A percentile compares a stretch with the other conserved stretches of the same genome.
These are phyloP conservation scores for Hexamita inflata DNA, from an alignment of 208 protist genomes.

Conservation along the genomic window DNA sequence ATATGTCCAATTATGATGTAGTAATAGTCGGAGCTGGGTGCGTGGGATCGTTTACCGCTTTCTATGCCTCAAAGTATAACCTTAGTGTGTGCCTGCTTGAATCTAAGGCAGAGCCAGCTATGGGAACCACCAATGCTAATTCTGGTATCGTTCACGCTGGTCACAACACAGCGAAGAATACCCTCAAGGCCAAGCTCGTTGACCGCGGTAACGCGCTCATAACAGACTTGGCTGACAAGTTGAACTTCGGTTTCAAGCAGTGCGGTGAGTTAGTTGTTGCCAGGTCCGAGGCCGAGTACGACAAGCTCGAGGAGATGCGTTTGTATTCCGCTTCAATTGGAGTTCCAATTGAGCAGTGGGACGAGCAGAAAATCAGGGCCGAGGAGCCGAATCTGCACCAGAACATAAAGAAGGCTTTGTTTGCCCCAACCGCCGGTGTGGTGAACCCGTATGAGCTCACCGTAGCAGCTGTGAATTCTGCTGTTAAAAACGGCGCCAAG, in stretches of 20 bases:
- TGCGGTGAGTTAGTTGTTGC: slow-evolving; percentile 34
- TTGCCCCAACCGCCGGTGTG: slow-evolving; percentile 5
- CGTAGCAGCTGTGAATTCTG: background rate
- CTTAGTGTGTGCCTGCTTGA: slow-evolving; percentile 26
- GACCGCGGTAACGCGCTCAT: slow-evolving; percentile 12
- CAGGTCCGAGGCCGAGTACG: background rate
- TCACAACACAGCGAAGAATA: slow-evolving; percentile 12
- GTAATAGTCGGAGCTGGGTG: slow-evolving; percentile 26
- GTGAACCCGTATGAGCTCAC: slow-evolving; percentile 33
- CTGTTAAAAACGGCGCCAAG: slow-evolving; percentile 20
- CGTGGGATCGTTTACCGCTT: slow-evolving; percentile 12
- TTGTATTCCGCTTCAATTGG: background rate
- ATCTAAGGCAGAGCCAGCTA: background rate
- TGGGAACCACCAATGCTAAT: slow-evolving; percentile 29
- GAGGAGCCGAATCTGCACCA: slow-evolving; percentile 26
- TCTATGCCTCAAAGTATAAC: slow-evolving; percentile 19
- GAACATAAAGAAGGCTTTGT: background rate
- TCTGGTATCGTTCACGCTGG: slow-evolving; percentile 34
- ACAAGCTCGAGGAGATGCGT: background rate
- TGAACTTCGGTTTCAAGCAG: slow-evolving; percentile 8
- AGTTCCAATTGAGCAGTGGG: slow-evolving; percentile 13
- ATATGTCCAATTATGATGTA: slow-evolving; percentile 26
- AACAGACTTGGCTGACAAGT: background rate
- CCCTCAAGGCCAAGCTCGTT: slow-evolving; percentile 28
- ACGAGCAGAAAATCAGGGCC: slow-evolving; percentile 12